These are phyloP conservation scores for cucumber (Cucumis sativus) DNA, from an alignment of 306 rosid species.

Conservation along the genomic window DNA sequence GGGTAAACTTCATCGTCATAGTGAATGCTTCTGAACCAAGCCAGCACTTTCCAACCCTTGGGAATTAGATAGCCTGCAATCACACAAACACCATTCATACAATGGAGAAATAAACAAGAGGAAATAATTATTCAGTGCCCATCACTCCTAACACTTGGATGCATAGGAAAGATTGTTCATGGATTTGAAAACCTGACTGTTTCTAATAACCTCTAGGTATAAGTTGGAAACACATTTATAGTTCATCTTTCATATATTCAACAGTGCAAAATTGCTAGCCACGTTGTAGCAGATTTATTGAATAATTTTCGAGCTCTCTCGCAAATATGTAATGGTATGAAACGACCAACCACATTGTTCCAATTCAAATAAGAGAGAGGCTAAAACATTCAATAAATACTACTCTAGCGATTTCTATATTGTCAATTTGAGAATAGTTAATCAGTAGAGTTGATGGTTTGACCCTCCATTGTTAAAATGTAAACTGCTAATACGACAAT, in stretches of 20 bases:
- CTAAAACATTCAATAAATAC: too few relatives aligned
- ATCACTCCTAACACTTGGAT: background rate
- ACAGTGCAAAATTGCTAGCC: background rate
- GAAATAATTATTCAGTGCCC: background rate
- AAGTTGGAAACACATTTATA: too few relatives aligned
- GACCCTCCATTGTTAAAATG: too few relatives aligned
- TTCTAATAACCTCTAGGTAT: background rate
- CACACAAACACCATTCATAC: background rate
- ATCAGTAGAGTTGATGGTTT: too few relatives aligned
- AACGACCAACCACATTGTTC: background rate
- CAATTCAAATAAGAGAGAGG: background rate
- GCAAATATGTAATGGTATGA: background rate
- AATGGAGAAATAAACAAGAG: background rate
- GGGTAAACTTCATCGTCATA: constrained; percentile 18
- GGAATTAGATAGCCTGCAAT: constrained; percentile 34
- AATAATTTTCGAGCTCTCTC: background rate
- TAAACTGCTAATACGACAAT: too few relatives aligned
- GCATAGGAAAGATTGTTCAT: too few relatives aligned
- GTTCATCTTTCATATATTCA: background rate
- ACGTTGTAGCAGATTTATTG: too few relatives aligned
- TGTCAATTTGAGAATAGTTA: too few relatives aligned
- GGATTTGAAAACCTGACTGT: too few relatives aligned
- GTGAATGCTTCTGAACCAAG: constrained; percentile 29
- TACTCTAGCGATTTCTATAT: too few relatives aligned
- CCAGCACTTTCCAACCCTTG: constrained; percentile 34